Evolutionary conservation across 352 stramenopile species (phyloP).

Genomic region (Pythium insidiosum): DNA sequence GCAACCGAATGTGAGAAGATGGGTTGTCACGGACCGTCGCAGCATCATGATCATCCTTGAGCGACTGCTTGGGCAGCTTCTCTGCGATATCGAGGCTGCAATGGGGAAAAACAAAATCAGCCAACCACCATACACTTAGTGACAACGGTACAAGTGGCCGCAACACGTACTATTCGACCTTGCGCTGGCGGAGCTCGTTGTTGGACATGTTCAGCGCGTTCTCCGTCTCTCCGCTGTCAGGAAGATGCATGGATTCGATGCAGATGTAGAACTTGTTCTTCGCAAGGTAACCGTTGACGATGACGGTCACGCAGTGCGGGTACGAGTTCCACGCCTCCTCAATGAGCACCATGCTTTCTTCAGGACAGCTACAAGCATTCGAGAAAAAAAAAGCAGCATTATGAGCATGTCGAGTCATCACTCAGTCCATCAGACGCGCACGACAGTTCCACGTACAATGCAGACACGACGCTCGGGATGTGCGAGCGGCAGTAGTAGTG

Average conservation of each 20-base stretch:
- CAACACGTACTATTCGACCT: conserved; percentile 63
- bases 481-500: conserved; percentile 86
- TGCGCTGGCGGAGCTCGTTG: conserved; percentile 65
- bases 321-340: conserved; percentile 87
- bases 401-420: neutral
- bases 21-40: conserved; percentile 22
- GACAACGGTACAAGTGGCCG: no score
- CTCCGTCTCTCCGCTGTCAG: conserved; percentile 46
- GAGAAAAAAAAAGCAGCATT: neutral
- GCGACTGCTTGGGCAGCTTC: conserved; percentile 63
- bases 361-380: conserved; percentile 39
- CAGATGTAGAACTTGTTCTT: conserved; percentile 87
- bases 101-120: neutral
- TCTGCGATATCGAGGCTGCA: conserved; percentile 67
- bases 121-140: neutral
- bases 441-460: conserved; percentile 53
- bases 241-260: conserved; percentile 73
- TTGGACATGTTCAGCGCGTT: conserved; percentile 64
- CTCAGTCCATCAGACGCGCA: neutral
- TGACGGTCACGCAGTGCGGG: conserved; percentile 81
- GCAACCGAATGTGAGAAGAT: conserved; percentile 4
- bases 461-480: conserved; percentile 72
- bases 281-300: conserved; percentile 74
- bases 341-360: conserved; percentile 81
- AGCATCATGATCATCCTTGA: conserved; percentile 65